Base-by-base conservation (phyloP, 495 filamentous ascomycete genomes). In the Astrothelium subdiscretum region DNA sequence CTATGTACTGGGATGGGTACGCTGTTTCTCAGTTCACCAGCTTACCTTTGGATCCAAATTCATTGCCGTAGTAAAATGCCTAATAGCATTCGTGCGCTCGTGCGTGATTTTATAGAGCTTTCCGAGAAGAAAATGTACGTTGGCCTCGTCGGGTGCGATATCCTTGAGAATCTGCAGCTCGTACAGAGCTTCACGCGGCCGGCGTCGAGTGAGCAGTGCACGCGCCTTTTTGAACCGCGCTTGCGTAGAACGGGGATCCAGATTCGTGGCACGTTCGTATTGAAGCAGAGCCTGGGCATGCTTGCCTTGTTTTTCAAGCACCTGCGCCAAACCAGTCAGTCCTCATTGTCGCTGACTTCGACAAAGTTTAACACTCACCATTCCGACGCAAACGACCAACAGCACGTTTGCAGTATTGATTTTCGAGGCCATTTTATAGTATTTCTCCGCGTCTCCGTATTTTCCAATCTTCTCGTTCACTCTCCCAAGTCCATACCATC, bases 401-500 rank as follows among this genome's bases (percentile, higher is more conserved):
- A 97, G 87, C 0, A 91, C 84, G 68, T 97, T 96, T 26, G 86
- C 90, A 18, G 92, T 91, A 59, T 97, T 96, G 71, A 98, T 95
- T 27, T 78, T 76, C 3, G 87, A 83, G 12, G 94, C 94, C 57
- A 88, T 85, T 57, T 86, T 81, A 79, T 95, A 98, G 75, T 98
- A 92, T 52, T 86, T 85, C 68, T 95, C 87, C 13, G 92, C 92
- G 69, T 88, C 86, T 32, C 94, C 89, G 63, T 88, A 92, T 72
- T 91, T 95, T 72, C 94, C 94, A 71, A 95, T 85, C 71, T 92
- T 95, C 71, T 97, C 94, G 69, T 90, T 95, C 1, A 96, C 91
- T 57, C 85, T 87, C 2, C 90, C 94, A 51, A 98, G 83, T 31
- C 94, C 94, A 70, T 98, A 98, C 83, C 92, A 97, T 31, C 91